Evolutionary conservation across 2,329 filamentous ascomycete genomes (phyloP).

Genomic region (Epichloe scottii): DNA sequence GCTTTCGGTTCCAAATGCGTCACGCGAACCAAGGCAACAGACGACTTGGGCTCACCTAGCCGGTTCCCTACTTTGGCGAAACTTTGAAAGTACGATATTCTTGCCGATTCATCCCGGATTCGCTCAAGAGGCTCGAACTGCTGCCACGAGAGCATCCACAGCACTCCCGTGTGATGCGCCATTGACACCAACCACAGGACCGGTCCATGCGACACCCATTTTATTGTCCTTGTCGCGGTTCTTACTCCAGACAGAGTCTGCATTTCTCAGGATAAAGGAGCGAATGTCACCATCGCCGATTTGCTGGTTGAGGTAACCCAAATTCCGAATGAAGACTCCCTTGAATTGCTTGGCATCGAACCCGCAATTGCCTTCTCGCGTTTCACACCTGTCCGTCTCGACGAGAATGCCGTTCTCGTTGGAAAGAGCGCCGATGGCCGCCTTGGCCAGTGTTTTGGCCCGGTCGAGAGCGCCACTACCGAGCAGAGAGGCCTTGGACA

Average conservation of each 20-base stretch:
- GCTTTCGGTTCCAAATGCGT: background rate
- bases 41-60: too few relatives aligned
- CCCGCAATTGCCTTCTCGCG: constrained; percentile 24
- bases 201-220: constrained; percentile 54
- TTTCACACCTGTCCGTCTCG: constrained; percentile 23
- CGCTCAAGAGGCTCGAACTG: constrained; percentile 27
- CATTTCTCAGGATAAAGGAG: constrained; percentile 46
- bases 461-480: constrained; percentile 26
- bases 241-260: constrained; percentile 51
- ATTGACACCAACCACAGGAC: constrained; percentile 38
- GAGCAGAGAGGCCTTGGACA: constrained; percentile 28
- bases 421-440: constrained; percentile 33
- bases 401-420: constrained; percentile 34
- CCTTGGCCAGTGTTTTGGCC: constrained; percentile 38
- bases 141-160: constrained; percentile 55
- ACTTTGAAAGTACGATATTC: too few relatives aligned
- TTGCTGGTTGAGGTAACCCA: constrained; percentile 41
- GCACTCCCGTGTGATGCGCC: constrained; percentile 52
- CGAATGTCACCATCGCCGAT: constrained; percentile 36
- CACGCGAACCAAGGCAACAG: too few relatives aligned
- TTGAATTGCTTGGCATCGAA: constrained; percentile 54
- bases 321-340: constrained; percentile 54
- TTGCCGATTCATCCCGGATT: background rate
- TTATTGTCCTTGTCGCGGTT: constrained; percentile 36
- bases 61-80: too few relatives aligned